Percentiles rank a stretch among this genome's conserved stretches.
Evolutionary conservation across 306 rosid genomes (phyloP).

Genomic region (Ochetophila trinervis): DNA sequence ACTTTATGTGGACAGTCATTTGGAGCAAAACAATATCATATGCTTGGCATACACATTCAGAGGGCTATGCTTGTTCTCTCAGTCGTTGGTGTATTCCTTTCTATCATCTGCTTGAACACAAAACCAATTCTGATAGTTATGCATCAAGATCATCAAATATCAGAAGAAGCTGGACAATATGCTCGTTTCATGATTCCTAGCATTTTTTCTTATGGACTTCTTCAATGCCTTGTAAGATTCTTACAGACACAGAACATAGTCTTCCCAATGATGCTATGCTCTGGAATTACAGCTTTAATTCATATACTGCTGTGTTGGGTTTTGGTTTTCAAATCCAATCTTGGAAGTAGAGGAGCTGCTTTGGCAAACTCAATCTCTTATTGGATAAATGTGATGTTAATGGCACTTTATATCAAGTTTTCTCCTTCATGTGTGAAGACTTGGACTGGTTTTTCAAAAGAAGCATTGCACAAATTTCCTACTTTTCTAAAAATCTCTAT

Average conservation of each 20-base stretch:
- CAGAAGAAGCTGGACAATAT: constrained; percentile 34
- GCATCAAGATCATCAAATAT: constrained; percentile 36
- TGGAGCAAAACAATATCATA: constrained; percentile 37
- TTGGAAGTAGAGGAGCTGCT: constrained; percentile 36
- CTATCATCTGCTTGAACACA: constrained; percentile 30
- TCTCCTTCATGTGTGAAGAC: constrained; percentile 15
- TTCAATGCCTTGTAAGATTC: constrained; percentile 33
- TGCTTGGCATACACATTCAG: constrained; percentile 38
- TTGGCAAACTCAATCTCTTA: constrained; percentile 29
- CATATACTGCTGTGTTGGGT: constrained; percentile 31
- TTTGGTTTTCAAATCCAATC: constrained; percentile 28
- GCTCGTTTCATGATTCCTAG: constrained; percentile 34
- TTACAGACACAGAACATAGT: constrained; percentile 35
- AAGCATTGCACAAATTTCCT: constrained; percentile 5
- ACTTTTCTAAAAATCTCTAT: constrained; percentile 19
- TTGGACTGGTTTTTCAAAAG: constrained; percentile 14
- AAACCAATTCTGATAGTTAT: constrained; percentile 29
- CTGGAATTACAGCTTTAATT: constrained; percentile 18
- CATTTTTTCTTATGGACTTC: constrained; percentile 32
- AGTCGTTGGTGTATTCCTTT: constrained; percentile 26
- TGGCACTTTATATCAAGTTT: constrained; percentile 17
- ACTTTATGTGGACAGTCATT: constrained; percentile 43
- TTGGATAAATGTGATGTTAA: constrained; percentile 17
- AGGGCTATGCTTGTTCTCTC: constrained; percentile 44
- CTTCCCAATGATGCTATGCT: constrained; percentile 26